phyloP scores from a whole-genome alignment of 228 moss, liverwort and hornwort genomes.

The Sphagnum magellanicum region DNA sequence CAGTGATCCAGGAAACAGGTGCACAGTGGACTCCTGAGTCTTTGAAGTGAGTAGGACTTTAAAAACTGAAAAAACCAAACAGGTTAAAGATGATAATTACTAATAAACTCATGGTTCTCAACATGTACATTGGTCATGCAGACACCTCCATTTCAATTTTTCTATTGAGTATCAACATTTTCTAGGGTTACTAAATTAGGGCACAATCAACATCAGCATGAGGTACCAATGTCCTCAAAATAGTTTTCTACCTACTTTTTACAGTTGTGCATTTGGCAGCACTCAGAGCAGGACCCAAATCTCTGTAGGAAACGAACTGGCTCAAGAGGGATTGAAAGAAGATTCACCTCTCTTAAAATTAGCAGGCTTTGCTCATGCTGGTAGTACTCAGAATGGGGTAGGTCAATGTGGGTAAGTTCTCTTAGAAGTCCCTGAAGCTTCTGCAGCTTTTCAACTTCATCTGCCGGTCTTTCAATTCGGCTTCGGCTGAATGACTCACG shows the following conservation, averaged over 20 bases:
- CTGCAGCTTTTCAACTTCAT: slow-evolving; percentile 54
- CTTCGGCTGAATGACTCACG: slow-evolving; percentile 35
- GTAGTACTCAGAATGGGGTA: slow-evolving; percentile 60
- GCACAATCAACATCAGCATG: too few relatives aligned
- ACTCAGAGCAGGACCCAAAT: not conserved
- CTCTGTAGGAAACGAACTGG: not conserved
- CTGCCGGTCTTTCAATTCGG: slow-evolving; percentile 21
- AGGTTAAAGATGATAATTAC: too few relatives aligned
- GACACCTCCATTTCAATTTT: too few relatives aligned
- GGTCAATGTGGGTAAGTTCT: slow-evolving; percentile 38
- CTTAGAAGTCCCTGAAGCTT: slow-evolving; percentile 7
- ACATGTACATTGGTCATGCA: too few relatives aligned
- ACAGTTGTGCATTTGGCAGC: not conserved
- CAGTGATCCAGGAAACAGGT: too few relatives aligned
- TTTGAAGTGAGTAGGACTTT: not conserved
- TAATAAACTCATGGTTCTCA: too few relatives aligned
- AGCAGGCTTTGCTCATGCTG: slow-evolving; percentile 57
- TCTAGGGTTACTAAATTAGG: too few relatives aligned
- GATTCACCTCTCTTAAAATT: slow-evolving; percentile 25
- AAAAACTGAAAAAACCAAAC: not conserved
- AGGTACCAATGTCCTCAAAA: too few relatives aligned
- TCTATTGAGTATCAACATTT: too few relatives aligned
- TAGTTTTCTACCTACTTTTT: too few relatives aligned
- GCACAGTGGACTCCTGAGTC: too few relatives aligned
- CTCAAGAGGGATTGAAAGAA: not conserved